Base-by-base conservation (phyloP, 768 basidiomycete genomes). In the Boletellus emodensis region DNA sequence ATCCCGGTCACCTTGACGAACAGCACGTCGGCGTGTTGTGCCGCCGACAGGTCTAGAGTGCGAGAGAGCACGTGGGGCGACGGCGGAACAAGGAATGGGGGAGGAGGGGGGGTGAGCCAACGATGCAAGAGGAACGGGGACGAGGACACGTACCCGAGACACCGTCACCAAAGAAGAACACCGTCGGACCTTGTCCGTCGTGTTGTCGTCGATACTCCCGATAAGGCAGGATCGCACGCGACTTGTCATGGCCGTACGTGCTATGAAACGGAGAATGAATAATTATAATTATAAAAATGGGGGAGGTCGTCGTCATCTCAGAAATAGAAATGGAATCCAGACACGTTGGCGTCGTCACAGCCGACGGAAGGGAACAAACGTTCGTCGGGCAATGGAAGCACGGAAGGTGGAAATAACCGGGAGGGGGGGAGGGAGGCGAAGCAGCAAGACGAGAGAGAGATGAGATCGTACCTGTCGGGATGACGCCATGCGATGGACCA, bases 81-180 rank as follows among this genome's bases (percentile, higher is more conserved):
- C 20, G 20, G 20, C 20, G 20, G 34, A 26, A 14, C 4, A 17
- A 24, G 32, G 35, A 11, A 26, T n/a, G 26, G 6, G 46, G 6
- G 51, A 33, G 18, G 24, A 43, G 18, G n/a, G 11, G 33, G 18
- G 15, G 28, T 22, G 34, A 15, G n/a, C 26, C 10, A 12, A 20
- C 20, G 20, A 43, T 11, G 9, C 8, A 41, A 7, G 4, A 32
- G 14, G 24, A 14, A n/a, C 20, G 20, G 20, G 20, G 20, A 20
- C 20, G 26, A 47, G 4, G 38, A 11, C 11, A 71, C 79, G 37
- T 51, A 90, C 92, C 93, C 49, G 91, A 94, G 44, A 96, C 96
- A 32, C 96, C 96, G 65, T 99, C 96, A 0, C 96, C 96, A 56
- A 96, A 94, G 81, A 96, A 99, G 72, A 99, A 95, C 10, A 95